A percentile compares a stretch with the other conserved stretches of the same genome.
Evolutionary conservation across 2,329 filamentous ascomycete genomes (phyloP).

Genomic region (Leptodontidium sp.): DNA sequence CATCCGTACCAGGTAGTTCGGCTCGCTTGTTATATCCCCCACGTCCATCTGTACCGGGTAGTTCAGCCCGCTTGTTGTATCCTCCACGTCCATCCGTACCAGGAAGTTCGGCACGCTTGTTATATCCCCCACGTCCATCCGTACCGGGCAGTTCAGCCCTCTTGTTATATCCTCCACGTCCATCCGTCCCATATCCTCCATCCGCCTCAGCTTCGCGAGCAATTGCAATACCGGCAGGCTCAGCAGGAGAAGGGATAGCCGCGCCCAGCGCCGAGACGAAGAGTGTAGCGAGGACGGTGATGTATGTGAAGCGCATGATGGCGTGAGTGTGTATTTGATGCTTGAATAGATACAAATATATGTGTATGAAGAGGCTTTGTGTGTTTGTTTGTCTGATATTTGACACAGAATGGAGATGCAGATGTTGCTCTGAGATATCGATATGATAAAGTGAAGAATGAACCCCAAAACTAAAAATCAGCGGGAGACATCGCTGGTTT

Average conservation of each 20-base stretch:
- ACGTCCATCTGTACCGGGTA: neutral
- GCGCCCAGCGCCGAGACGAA: neutral
- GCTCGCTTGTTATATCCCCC: constrained; percentile 9
- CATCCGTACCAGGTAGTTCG: neutral
- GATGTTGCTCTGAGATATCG: neutral
- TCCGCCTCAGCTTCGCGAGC: neutral
- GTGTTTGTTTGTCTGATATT: too few relatives aligned
- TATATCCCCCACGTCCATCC: constrained; percentile 7
- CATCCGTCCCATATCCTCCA: neutral
- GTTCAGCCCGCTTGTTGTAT: neutral
- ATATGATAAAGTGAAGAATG: neutral
- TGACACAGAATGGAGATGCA: too few relatives aligned
- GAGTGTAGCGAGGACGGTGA: constrained; percentile 8
- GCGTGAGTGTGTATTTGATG: neutral
- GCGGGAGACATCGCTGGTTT: neutral
- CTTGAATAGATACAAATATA: neutral
- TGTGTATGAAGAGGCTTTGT: too few relatives aligned
- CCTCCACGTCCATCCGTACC: constrained; percentile 14
- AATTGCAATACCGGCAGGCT: neutral
- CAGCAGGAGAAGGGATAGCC: constrained; percentile 5
- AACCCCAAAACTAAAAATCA: neutral
- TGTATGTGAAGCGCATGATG: constrained; percentile 2
- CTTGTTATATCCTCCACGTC: constrained; percentile 8
- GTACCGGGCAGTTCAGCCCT: neutral
- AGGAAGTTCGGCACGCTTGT: neutral